phyloP scores from a whole-genome alignment of 805 yeast species.

The Yarrowia phangngaensis region DNA sequence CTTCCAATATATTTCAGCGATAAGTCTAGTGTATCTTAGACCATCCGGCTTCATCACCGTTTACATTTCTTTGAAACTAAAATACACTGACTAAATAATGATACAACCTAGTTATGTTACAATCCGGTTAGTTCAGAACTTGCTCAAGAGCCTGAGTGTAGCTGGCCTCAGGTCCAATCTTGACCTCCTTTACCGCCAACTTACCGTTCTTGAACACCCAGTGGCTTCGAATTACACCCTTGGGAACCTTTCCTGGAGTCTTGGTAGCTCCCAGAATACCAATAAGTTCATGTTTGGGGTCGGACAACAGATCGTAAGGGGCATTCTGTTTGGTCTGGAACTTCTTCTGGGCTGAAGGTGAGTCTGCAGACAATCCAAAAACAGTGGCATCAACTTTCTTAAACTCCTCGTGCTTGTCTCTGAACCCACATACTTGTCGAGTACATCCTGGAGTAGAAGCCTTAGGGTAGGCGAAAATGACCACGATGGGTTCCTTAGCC shows the following conservation, averaged over 20 bases:
- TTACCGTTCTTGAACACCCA: conserved; percentile 83
- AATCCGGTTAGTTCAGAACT: conserved; percentile 29
- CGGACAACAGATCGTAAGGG: conserved; percentile 71
- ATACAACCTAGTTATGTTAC: not conserved
- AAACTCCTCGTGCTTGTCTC: conserved; percentile 58
- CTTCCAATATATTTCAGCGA: too few species aligned
- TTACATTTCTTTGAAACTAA: conserved; percentile 2
- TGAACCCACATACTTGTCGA: conserved; percentile 85
- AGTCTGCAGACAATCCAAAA: conserved; percentile 79
- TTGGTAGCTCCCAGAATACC: conserved; percentile 80
- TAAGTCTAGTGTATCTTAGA: too few species aligned
- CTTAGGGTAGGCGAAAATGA: conserved; percentile 71
- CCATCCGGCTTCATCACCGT: too few species aligned
- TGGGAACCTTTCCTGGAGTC: conserved; percentile 45
- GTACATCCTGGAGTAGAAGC: conserved; percentile 98
- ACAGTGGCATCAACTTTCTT: conserved; percentile 53
- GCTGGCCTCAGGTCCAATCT: conserved; percentile 46
- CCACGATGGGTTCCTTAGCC: conserved; percentile 43
- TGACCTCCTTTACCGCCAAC: conserved; percentile 51
- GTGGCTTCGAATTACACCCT: conserved; percentile 82
- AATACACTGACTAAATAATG: not conserved
- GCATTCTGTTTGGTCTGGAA: conserved; percentile 71
- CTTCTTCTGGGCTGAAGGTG: conserved; percentile 69
- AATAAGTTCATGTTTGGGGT: conserved; percentile 66
- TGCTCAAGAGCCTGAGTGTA: conserved; percentile 35